These are phyloP conservation scores for Eucalyptus guilfoylei DNA, from an alignment of 345 rosid genomes.

Conservation along the genomic window DNA sequence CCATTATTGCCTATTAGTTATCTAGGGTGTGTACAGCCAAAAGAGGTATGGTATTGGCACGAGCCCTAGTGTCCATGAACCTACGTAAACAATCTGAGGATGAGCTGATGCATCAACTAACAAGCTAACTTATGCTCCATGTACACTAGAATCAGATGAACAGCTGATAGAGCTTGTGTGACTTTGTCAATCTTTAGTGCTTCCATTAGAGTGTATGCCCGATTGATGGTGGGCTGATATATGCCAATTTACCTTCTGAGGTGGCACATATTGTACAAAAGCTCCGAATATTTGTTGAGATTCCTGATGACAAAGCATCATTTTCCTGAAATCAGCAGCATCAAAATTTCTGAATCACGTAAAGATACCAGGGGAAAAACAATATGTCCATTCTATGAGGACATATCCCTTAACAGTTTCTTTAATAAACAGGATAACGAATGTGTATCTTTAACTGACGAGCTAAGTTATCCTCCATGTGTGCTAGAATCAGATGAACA, in stretches of 20 bases:
- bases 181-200: neutral
- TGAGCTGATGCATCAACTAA: neutral
- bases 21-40: neutral
- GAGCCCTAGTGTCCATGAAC: neutral
- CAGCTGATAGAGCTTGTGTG: neutral
- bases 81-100: neutral
- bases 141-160: neutral
- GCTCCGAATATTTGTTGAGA: too few relatives aligned
- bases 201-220: neutral
- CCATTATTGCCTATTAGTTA: neutral
- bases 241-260: too few relatives aligned
- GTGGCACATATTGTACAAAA: too few relatives aligned
- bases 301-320: too few relatives aligned
- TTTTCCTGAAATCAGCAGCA: too few relatives aligned
- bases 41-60: neutral
- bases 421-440: too few relatives aligned
- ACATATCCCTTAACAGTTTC: too few relatives aligned
- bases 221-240: neutral
- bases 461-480: neutral
- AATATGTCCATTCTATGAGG: too few relatives aligned
- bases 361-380: too few relatives aligned
- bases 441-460: neutral
- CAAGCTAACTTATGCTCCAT: neutral
- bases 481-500: neutral
- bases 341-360: too few relatives aligned